Conservation (phyloP, 1,284 basidiomycete species). For the Melampsora americana region DNA sequence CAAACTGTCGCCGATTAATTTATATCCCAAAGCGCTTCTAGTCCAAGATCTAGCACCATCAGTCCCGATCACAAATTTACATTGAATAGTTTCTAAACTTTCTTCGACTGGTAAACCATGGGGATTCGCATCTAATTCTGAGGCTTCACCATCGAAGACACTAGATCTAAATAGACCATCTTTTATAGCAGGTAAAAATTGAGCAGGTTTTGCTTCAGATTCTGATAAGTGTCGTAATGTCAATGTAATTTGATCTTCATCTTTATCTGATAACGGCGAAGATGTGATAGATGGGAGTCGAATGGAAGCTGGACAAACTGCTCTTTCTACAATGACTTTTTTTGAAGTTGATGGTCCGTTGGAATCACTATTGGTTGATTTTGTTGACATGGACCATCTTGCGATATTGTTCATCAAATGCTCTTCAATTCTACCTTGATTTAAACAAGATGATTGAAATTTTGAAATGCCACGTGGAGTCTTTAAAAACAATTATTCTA, state of each 20-base stretch:
- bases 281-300: slow-evolving; percentile 4
- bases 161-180: slow-evolving; percentile 44
- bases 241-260: slow-evolving; percentile 45
- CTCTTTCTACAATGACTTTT: slow-evolving; percentile 27
- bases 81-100: slow-evolving; percentile 17
- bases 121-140: slow-evolving; percentile 21
- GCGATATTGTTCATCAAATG: slow-evolving; percentile 42
- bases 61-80: slow-evolving; percentile 62
- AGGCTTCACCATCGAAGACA: slow-evolving; percentile 36
- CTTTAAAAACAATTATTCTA: slow-evolving; percentile 5
- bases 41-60: slow-evolving; percentile 78
- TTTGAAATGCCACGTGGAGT: slow-evolving; percentile 36
- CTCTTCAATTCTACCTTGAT: slow-evolving; percentile 44
- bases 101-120: slow-evolving; percentile 25
- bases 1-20: slow-evolving; percentile 66
- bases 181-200: slow-evolving; percentile 24
- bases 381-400: slow-evolving; percentile 30
- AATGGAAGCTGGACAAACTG: slow-evolving; percentile 38
- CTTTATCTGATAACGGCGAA: slow-evolving; percentile 32
- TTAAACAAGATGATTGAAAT: slow-evolving; percentile 24
- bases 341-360: no score
- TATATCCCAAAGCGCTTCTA: slow-evolving; percentile 65
- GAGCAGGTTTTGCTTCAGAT: slow-evolving; percentile 50
- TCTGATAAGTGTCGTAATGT: slow-evolving; percentile 50
- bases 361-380: background rate